Conservation (phyloP, 495 filamentous ascomycete species). For the Lophiostoma macrostomum region DNA sequence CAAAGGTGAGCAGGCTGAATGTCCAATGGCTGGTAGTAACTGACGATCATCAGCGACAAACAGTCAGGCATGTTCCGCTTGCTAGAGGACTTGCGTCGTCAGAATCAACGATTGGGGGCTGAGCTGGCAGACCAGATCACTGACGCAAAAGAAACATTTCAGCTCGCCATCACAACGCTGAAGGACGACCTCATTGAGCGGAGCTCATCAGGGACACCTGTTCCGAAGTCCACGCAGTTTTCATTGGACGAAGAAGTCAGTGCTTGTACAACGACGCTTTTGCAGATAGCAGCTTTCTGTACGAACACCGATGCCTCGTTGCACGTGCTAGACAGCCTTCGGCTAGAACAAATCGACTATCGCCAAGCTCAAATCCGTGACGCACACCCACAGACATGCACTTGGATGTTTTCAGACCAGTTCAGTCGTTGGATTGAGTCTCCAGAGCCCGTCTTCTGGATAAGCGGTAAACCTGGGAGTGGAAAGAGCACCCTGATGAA, state of each 20-base stretch:
- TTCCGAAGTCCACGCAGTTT: no score
- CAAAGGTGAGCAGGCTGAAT: background rate
- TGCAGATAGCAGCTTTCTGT: background rate
- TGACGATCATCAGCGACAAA: background rate
- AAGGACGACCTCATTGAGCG: background rate
- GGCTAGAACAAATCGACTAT: conserved; percentile 3
- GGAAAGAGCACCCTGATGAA: conserved; percentile 16
- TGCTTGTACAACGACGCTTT: background rate
- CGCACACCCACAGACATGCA: background rate
- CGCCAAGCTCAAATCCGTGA: conserved; percentile 1
- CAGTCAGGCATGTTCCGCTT: background rate
- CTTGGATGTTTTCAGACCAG: background rate
- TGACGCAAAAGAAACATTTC: background rate
- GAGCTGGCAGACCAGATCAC: background rate
- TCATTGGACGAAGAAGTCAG: no score
- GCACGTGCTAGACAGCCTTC: background rate
- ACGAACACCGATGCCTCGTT: background rate
- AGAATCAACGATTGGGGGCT: background rate
- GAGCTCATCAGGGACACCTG: no score
- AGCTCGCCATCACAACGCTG: background rate
- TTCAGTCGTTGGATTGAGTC: background rate
- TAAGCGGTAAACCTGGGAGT: conserved; percentile 15
- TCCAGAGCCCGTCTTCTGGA: conserved; percentile 3
- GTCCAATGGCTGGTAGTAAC: background rate
- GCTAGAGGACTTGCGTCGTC: background rate